Evolutionary conservation across 2,329 filamentous ascomycete genomes (phyloP).

Genomic region (Fusarium udum): DNA sequence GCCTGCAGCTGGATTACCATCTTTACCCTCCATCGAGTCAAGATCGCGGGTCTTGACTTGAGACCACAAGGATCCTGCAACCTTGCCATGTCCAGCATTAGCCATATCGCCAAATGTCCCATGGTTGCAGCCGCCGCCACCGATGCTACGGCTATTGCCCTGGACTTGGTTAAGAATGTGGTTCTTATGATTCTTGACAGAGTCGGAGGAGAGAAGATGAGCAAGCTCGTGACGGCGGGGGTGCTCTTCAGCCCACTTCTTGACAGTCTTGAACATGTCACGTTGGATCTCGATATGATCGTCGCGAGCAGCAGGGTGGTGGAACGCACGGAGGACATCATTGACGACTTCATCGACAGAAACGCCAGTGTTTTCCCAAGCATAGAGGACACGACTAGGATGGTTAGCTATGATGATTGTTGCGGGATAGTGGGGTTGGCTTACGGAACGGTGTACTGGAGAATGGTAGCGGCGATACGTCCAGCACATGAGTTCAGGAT

Average conservation of each 20-base stretch:
- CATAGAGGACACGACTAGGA: constrained; percentile 79
- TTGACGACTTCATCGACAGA: constrained; percentile 84
- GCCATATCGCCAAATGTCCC: constrained; percentile 56
- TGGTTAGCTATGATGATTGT: constrained; percentile 2
- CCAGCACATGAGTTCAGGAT: constrained; percentile 81
- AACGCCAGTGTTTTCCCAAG: constrained; percentile 89
- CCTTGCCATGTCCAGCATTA: constrained; percentile 64
- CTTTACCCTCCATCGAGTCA: constrained; percentile 61
- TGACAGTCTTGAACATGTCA: constrained; percentile 88
- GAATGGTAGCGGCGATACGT: constrained; percentile 75
- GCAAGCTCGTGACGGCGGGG: constrained; percentile 75
- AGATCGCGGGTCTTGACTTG: constrained; percentile 69
- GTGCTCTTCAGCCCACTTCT: constrained; percentile 79
- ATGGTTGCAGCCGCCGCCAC: constrained; percentile 51
- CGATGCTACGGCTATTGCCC: constrained; percentile 17
- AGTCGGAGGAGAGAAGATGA: constrained; percentile 80
- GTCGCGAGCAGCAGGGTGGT: constrained; percentile 86
- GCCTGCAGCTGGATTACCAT: constrained; percentile 51
- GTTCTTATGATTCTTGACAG: constrained; percentile 85
- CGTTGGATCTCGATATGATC: constrained; percentile 81
- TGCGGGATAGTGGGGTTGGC: constrained; percentile 38
- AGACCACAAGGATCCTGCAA: constrained; percentile 67
- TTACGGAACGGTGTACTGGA: constrained; percentile 87
- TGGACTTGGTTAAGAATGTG: constrained; percentile 63
- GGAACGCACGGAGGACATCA: constrained; percentile 85